Base-by-base conservation (phyloP, 306 rosid genomes). In the Trifolium subterraneum region DNA sequence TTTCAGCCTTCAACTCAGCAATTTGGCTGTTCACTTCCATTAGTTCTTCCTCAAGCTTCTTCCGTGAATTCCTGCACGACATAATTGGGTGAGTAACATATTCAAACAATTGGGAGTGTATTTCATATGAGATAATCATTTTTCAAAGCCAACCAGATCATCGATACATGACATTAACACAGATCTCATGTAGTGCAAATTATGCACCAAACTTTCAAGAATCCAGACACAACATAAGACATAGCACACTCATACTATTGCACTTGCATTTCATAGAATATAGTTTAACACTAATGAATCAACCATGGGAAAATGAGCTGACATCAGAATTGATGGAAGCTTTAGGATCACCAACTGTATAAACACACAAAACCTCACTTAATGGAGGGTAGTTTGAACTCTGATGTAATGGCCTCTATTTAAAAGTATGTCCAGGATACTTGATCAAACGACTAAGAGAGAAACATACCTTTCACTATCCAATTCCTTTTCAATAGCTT, bases 31-130 rank as follows among this genome's bases (percentile, higher is more conserved):
- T 90, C 75, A 87, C 41, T 75, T 90, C 97, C 71, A 1, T 22
- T 8, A 94, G 81, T 80, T 92, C 97, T 74, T 92, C 99, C 84
- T 92, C 95, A 10, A 92, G 83, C 75, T 84, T 87, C 83, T 75
- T 75, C 83, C 86, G 84, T 1, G 84, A 84, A 79, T 69, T 87
- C 91, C 99, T 94, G 88, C 79, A 76, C 31, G 8, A 74, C 74
- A 79, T 51, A 42, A 78, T 58, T 11, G 47, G 52, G 23, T 65
- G 69, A 70, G 71, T 23, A 45, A 45, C 19, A n/a, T 71, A 39
- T 59, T 63, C 38, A 81, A 42, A 60, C 50, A 12, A 22, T 41
- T 33, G 31, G 55, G 35, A 41, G 68, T 10, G 31, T 14, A 18
- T 45, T 71, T 64, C 66, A 45, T 7, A 23, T 20, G 58, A 69